Base-by-base conservation (phyloP, 805 yeast genomes). In the Hemisphaericaspora nanyangensis region DNA sequence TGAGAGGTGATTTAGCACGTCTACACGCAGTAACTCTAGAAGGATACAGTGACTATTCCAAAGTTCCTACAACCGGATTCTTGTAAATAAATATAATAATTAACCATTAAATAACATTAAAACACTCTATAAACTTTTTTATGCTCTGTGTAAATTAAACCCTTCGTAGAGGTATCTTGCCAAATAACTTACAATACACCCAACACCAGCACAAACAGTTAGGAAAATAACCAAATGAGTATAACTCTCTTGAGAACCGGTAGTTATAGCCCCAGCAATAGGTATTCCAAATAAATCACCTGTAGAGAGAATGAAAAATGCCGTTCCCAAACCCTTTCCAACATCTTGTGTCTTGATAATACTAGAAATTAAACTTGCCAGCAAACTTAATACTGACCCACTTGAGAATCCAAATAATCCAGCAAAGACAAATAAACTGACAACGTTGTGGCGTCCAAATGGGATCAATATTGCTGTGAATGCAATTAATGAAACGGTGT, bases 241-340 rank as follows among this genome's bases (percentile, higher is more conserved):
- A 29, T 39, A 51, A 3, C 48, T 40, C 13, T 34, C 40, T 4
- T 47, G 19, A 17, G 31, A 35, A 12, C 43, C 26, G 16, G 39
- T 45, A 10, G 51, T 50, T 22, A 57, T 55, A 6, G 58, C 60
- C 3, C 61, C 63, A 13, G 60, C 61, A 30, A 57, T 53, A 7
- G 60, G 61, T 13, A 57, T 43, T 4, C 60, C 61, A n/a, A 56
- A 40, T 37, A 57, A 54, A 37, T 57, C 59, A 10, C 63, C 63
- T 35, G 54, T 46, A 37, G 58, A 52, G 27, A 55, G 44, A 4
- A 51, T 51, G 40, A 55, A 55, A 38, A 49, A 55, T 6, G 56
- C 60, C 2, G 64, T 59, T 10, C 63, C 64, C 11, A 50, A 49
- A 18, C 52, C 44, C 29, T 45, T 46, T 13, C 62, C 60, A 37